phyloP scores from a whole-genome alignment of 805 yeast genomes.

The Candida vaughaniae region DNA sequence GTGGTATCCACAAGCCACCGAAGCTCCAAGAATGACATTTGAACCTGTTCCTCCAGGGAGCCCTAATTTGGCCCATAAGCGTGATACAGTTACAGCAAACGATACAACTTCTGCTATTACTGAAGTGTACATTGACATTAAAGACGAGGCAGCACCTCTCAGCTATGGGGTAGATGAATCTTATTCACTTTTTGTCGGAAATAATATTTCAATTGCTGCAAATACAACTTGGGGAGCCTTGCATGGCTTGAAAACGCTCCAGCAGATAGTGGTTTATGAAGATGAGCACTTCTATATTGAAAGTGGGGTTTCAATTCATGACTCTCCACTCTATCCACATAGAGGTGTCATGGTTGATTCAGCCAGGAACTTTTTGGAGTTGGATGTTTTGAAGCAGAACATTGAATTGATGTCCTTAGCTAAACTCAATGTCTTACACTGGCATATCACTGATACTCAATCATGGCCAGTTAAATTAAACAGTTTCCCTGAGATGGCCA shows the following conservation, averaged over 20 bases:
- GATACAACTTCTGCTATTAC: background rate
- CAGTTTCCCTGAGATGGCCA: conserved; percentile 35
- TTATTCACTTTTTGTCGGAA: conserved; percentile 22
- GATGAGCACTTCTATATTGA: conserved; percentile 26
- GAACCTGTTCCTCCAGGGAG: background rate
- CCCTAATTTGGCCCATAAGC: background rate
- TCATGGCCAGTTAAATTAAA: conserved; percentile 39
- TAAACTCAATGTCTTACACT: conserved; percentile 40
- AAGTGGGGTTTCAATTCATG: conserved; percentile 29
- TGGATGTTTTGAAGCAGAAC: conserved; percentile 27
- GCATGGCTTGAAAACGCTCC: conserved; percentile 39
- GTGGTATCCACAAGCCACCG: conserved; percentile 36
- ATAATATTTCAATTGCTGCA: conserved; percentile 24
- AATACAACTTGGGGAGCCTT: conserved; percentile 42
- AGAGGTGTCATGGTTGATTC: conserved; percentile 41
- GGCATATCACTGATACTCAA: conserved; percentile 40
- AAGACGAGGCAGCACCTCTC: conserved; percentile 17
- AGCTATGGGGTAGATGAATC: conserved; percentile 39
- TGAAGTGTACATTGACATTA: background rate
- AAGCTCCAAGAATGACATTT: conserved; percentile 17
- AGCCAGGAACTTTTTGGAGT: conserved; percentile 33
- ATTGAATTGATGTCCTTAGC: conserved; percentile 37
- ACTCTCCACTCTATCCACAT: conserved; percentile 34
- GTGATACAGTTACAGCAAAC: background rate
- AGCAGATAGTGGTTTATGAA: conserved; percentile 36